Conservation (phyloP, 306 rosid species). For the Castanospermum australe region DNA sequence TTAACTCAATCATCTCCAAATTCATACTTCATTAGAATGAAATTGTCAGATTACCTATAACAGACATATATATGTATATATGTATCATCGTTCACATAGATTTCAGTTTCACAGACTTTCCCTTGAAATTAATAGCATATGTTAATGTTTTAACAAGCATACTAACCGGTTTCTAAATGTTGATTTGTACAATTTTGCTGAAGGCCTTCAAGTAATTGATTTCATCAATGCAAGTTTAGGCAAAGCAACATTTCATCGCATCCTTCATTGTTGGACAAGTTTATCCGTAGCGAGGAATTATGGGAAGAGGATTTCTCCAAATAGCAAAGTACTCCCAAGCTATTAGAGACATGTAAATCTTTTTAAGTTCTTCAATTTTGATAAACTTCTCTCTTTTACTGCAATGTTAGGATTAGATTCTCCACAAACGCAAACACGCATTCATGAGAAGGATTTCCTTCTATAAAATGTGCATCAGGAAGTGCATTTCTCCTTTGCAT, state of each 20-base stretch:
- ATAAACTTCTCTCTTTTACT: background rate
- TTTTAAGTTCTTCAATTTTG: constrained; percentile 3
- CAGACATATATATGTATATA: too few species aligned
- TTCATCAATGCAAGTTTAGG: background rate
- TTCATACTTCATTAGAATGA: too few species aligned
- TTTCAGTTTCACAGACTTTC: too few species aligned
- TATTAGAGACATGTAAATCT: constrained; percentile 23
- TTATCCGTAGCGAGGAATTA: background rate
- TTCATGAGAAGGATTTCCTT: too few species aligned
- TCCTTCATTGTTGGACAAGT: background rate
- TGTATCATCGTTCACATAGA: background rate
- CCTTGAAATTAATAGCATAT: background rate
- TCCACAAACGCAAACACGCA: too few species aligned
- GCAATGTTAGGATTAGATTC: too few species aligned
- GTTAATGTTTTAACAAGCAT: background rate
- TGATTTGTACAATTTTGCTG: constrained; percentile 7
- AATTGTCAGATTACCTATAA: background rate
- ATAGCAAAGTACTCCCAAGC: background rate
- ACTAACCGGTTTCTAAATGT: background rate
- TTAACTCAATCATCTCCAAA: too few species aligned
- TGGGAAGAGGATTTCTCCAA: background rate
- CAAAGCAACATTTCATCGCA: background rate
- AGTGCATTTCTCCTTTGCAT: too few species aligned
- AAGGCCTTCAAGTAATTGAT: constrained; percentile 33
- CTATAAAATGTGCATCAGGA: too few species aligned